These are phyloP conservation scores for Epichloe aotearoae DNA, from an alignment of 2,329 filamentous ascomycete genomes.

Conservation along the genomic window DNA sequence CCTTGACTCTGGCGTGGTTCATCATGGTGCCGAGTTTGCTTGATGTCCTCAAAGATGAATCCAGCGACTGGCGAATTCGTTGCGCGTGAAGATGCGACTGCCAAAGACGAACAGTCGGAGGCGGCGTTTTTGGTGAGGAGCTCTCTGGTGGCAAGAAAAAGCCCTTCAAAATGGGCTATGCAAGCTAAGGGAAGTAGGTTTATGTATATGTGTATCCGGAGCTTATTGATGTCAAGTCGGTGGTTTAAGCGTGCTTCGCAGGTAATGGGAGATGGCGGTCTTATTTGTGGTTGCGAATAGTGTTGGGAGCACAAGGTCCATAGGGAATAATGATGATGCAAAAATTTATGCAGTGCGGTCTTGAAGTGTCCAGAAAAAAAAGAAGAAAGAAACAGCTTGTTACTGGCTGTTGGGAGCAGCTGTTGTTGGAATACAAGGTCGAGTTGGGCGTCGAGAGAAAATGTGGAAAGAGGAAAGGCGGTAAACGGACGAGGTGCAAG, in stretches of 20 bases:
- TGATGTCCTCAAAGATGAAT: neutral
- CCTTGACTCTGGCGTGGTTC: constrained; percentile 55
- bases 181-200: neutral
- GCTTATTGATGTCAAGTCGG: constrained; percentile 1
- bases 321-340: neutral
- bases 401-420: neutral
- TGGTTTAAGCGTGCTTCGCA: neutral
- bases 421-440: neutral
- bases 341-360: neutral
- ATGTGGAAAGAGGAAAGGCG: neutral
- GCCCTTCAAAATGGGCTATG: neutral
- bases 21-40: constrained; percentile 23
- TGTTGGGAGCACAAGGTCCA: constrained; percentile 2
- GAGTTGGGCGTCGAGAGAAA: neutral
- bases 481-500: neutral
- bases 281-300: neutral
- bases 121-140: neutral
- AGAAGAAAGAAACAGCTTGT: neutral
- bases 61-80: neutral
- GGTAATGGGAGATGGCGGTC: neutral
- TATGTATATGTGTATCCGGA: neutral
- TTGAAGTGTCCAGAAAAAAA: neutral
- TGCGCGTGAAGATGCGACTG: neutral
- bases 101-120: neutral
- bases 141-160: neutral